phyloP scores from a whole-genome alignment of 352 stramenopile genomes.

The Pythium dissimile region DNA sequence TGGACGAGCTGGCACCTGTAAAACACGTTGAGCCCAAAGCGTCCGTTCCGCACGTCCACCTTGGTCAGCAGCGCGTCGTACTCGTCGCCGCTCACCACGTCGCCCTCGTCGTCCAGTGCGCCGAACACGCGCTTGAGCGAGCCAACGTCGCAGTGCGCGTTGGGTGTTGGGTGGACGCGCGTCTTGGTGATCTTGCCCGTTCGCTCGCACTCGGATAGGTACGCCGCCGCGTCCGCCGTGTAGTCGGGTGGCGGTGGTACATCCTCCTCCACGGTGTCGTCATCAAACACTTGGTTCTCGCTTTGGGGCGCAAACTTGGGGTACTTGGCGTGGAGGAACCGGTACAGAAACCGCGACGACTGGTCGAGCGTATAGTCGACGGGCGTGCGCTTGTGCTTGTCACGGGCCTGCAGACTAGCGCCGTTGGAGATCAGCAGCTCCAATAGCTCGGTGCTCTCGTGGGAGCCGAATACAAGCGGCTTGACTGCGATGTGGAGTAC shows the following conservation, averaged over 20 bases:
- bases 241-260: conserved; percentile 37
- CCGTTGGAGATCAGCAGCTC: conserved; percentile 43
- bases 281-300: conserved; percentile 30
- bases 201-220: conserved; percentile 40
- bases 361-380: conserved; percentile 60
- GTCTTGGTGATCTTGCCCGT: conserved; percentile 48
- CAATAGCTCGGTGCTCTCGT: conserved; percentile 57
- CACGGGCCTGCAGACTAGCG: conserved; percentile 30
- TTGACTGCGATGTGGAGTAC: conserved; percentile 61
- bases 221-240: conserved; percentile 40
- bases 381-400: conserved; percentile 34
- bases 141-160: conserved; percentile 49
- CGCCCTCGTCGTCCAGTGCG: conserved; percentile 18
- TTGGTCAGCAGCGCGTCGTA: conserved; percentile 63
- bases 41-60: conserved; percentile 63
- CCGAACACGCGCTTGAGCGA: conserved; percentile 30
- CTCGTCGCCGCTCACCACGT: conserved; percentile 29
- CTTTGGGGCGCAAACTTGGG: conserved; percentile 23
- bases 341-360: conserved; percentile 51
- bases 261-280: conserved; percentile 28
- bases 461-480: conserved; percentile 53
- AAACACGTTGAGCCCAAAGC: conserved; percentile 70
- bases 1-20: conserved; percentile 61
- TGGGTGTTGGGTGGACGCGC: conserved; percentile 25
- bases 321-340: conserved; percentile 38